Evolutionary conservation across 805 yeast species (phyloP).

Genomic region (Wickerhamomyces sydowiorum): DNA sequence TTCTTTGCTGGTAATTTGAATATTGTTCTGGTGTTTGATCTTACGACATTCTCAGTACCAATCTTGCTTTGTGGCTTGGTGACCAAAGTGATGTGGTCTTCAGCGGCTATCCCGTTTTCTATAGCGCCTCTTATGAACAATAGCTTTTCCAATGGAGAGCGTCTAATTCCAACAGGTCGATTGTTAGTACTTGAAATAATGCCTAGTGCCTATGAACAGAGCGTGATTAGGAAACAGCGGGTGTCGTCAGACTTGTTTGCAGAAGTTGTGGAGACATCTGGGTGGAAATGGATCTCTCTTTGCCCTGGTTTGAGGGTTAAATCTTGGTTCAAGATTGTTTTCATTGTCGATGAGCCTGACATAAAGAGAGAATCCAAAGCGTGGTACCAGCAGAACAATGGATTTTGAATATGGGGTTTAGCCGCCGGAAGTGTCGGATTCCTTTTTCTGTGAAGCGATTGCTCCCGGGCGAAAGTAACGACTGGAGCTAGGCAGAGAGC

Average conservation of each 20-base stretch:
- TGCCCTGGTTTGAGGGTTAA: not conserved
- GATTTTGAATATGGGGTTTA: no score
- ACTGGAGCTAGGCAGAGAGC: no score
- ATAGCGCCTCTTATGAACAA: slow-evolving; percentile 1
- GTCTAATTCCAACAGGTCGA: slow-evolving; percentile 1
- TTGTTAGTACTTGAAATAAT: not conserved
- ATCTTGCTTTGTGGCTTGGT: not conserved
- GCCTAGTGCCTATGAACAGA: no score
- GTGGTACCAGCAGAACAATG: no score
- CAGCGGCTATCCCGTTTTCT: slow-evolving; percentile 1
- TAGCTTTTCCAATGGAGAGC: slow-evolving; percentile 6
- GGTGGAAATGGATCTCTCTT: not conserved
- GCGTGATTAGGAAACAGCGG: not conserved
- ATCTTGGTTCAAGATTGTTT: not conserved
- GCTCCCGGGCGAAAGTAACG: no score
- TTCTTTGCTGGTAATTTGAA: slow-evolving; percentile 13
- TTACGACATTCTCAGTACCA: no score
- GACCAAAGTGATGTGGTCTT: not conserved
- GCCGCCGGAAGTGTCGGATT: no score
- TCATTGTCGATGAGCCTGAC: not conserved
- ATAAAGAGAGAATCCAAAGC: no score
- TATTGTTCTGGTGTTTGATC: not conserved
- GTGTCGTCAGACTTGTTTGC: not conserved
- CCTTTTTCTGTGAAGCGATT: no score
- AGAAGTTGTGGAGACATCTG: not conserved